Conservation (phyloP, 257 asterid genomes). For the Prunella vulgaris region DNA sequence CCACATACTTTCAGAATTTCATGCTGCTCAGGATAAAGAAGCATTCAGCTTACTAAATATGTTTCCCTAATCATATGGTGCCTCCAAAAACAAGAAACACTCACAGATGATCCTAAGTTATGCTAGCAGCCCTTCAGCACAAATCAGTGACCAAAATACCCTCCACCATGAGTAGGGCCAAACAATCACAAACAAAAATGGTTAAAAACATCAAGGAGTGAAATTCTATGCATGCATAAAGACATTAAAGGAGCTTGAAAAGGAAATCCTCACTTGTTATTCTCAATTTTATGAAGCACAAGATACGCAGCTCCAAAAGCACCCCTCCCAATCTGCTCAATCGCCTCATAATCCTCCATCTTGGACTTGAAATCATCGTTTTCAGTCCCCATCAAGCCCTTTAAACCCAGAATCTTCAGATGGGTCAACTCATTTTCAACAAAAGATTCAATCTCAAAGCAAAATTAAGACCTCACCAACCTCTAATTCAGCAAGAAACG, state of each 20-base stretch:
- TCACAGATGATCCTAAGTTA: background rate
- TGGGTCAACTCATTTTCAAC: slow-evolving; percentile 26
- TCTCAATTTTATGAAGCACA: slow-evolving; percentile 65
- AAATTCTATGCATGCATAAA: slow-evolving; percentile 19
- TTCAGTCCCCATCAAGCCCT: slow-evolving; percentile 57
- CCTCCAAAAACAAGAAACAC: background rate
- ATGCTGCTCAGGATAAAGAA: background rate
- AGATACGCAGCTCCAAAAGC: slow-evolving; percentile 75
- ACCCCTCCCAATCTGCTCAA: slow-evolving; percentile 91
- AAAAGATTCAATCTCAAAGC: slow-evolving; percentile 18
- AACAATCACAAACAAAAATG: background rate
- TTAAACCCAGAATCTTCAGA: slow-evolving; percentile 22
- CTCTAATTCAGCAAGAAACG: slow-evolving; percentile 27
- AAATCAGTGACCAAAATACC: background rate
- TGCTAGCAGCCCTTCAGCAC: slow-evolving; percentile 13
- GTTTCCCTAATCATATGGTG: slow-evolving; percentile 18
- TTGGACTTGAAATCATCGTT: slow-evolving; percentile 43
- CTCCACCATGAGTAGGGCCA: background rate
- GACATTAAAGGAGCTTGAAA: slow-evolving; percentile 12
- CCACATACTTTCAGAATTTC: background rate
- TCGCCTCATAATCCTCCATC: slow-evolving; percentile 65
- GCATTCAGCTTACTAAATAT: background rate
- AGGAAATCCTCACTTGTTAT: slow-evolving; percentile 49
- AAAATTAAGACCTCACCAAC: slow-evolving; percentile 24
- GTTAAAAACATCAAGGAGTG: background rate